These are phyloP conservation scores for Mucor irregularis DNA, from an alignment of 371 early-diverging fungal species.

Conservation along the genomic window DNA sequence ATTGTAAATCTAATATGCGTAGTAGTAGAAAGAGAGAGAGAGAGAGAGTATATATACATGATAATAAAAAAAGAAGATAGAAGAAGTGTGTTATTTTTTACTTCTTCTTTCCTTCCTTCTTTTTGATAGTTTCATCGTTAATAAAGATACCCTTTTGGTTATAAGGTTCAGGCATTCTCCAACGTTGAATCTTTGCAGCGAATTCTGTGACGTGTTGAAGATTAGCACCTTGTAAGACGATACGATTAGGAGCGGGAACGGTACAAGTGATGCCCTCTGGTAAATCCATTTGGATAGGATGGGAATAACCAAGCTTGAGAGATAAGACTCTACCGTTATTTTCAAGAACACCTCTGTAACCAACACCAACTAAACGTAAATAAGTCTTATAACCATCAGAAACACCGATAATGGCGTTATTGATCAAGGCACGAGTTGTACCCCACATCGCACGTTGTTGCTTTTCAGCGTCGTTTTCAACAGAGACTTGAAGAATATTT, in stretches of 20 bases:
- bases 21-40: not conserved
- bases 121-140: constrained; percentile 94
- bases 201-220: constrained; percentile 81
- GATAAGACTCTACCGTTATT: constrained; percentile 55
- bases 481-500: constrained; percentile 56
- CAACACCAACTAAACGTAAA: constrained; percentile 90
- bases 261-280: constrained; percentile 80
- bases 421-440: constrained; percentile 86
- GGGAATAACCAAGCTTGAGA: constrained; percentile 89
- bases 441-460: constrained; percentile 95
- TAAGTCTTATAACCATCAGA: constrained; percentile 88
- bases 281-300: constrained; percentile 78
- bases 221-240: constrained; percentile 81
- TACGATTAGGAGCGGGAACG: constrained; percentile 85
- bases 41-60: not conserved
- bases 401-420: constrained; percentile 88
- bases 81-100: constrained; percentile 39
- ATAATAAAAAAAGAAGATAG: not conserved
- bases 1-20: not conserved
- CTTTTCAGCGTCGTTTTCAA: constrained; percentile 62
- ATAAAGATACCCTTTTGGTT: constrained; percentile 99
- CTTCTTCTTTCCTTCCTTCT: constrained; percentile 96
- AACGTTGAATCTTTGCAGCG: constrained; percentile 89
- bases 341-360: constrained; percentile 91
- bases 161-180: constrained; percentile 96